Conservation (phyloP, 768 basidiomycete species). For the Suillus clintonianus region DNA sequence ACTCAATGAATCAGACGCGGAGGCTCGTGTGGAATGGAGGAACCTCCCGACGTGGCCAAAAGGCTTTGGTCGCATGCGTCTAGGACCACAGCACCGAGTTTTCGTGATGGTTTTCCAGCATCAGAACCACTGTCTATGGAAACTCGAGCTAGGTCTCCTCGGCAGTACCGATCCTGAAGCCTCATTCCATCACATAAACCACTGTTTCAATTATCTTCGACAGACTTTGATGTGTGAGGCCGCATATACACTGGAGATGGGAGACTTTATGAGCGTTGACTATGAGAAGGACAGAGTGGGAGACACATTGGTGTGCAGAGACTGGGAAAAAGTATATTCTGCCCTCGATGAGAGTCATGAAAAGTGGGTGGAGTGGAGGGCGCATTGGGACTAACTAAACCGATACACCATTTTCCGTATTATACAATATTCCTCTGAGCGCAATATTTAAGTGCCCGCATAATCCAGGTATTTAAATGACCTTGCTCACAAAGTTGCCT, state of each 20-base stretch:
- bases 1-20: neutral
- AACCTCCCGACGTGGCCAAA: no score
- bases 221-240: conserved; percentile 27
- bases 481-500: neutral
- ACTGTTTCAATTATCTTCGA: conserved; percentile 40
- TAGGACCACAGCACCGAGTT: neutral
- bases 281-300: conserved; percentile 24
- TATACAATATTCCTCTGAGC: neutral
- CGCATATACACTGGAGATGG: conserved; percentile 27
- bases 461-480: neutral
- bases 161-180: neutral
- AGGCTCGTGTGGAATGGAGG: neutral
- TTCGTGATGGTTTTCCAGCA: neutral
- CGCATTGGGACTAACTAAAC: neutral
- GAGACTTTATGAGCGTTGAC: conserved; percentile 32
- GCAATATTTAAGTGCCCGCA: no score
- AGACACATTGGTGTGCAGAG: conserved; percentile 20
- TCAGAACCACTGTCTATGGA: no score
- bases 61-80: no score
- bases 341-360: conserved; percentile 10
- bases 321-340: conserved; percentile 22
- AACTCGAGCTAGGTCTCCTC: no score
- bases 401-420: neutral
- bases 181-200: conserved; percentile 24
- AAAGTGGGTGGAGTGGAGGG: neutral